Evolutionary conservation across 108 stramenopile genomes (phyloP).

Genomic region (Cyclostephanos invisitatus): DNA sequence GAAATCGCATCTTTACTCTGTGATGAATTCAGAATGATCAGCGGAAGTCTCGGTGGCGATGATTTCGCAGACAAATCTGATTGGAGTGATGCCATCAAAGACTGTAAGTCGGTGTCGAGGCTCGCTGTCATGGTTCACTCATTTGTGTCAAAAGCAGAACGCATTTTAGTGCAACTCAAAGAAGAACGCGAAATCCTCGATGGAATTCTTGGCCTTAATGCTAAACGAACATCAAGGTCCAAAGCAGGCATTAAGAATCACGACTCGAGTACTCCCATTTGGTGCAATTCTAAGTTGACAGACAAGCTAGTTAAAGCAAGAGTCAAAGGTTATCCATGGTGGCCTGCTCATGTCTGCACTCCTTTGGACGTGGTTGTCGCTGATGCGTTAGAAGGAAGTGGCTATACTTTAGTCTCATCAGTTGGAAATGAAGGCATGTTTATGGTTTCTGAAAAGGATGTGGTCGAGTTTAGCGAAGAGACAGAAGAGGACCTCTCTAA

Average conservation of each 20-base stretch:
- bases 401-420: conserved; percentile 64
- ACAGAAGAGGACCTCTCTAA: conserved; percentile 52
- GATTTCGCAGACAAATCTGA: conserved; percentile 70
- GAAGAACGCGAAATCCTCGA: conserved; percentile 55
- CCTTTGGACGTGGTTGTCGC: conserved; percentile 56
- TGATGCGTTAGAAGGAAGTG: conserved; percentile 43
- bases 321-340: conserved; percentile 75
- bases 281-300: conserved; percentile 68
- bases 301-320: conserved; percentile 76
- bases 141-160: conserved; percentile 52
- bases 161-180: conserved; percentile 58
- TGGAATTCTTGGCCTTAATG: conserved; percentile 36
- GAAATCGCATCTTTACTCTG: conserved; percentile 60
- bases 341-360: conserved; percentile 77
- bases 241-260: conserved; percentile 33
- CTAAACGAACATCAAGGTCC: conserved; percentile 34
- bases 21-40: conserved; percentile 70
- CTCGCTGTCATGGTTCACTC: conserved; percentile 58
- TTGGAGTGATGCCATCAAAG: conserved; percentile 77
- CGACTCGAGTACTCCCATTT: conserved; percentile 60
- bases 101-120: conserved; percentile 70
- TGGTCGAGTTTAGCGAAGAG: conserved; percentile 61
- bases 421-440: conserved; percentile 70
- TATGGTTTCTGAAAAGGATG: conserved; percentile 53
- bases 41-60: conserved; percentile 68